Evolutionary conservation across 164 flowering plant genomes (phyloP).

Genomic region (Sextonia rubra): DNA sequence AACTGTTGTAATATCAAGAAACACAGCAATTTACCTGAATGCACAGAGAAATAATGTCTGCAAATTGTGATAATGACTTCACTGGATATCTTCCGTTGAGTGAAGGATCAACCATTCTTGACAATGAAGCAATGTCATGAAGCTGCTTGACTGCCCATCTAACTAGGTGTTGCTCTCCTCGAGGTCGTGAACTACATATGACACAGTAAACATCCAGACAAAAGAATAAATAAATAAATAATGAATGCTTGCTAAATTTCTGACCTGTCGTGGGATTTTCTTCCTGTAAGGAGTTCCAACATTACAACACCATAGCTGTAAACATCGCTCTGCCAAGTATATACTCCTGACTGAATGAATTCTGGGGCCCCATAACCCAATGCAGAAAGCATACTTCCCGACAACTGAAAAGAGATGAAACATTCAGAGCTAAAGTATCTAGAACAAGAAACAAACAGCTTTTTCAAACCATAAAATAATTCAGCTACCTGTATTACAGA

Average conservation of each 20-base stretch:
- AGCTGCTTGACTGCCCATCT: slow-evolving; percentile 95
- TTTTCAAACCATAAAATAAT: not conserved
- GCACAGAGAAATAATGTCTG: slow-evolving; percentile 82
- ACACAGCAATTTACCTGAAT: slow-evolving; percentile 53
- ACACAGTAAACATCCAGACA: not conserved
- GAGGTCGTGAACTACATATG: slow-evolving; percentile 38
- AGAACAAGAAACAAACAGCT: not conserved
- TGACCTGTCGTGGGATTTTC: slow-evolving; percentile 18
- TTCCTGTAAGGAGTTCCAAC: slow-evolving; percentile 78
- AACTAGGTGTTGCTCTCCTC: slow-evolving; percentile 80
- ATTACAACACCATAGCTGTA: slow-evolving; percentile 85
- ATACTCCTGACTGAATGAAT: slow-evolving; percentile 50
- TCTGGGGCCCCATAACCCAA: slow-evolving; percentile 75
- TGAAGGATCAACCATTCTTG: slow-evolving; percentile 94
- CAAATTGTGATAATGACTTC: slow-evolving; percentile 83
- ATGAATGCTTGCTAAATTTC: not conserved
- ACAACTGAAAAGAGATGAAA: not conserved
- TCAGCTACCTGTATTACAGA: slow-evolving; percentile 44
- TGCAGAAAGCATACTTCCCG: not conserved
- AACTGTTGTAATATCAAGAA: not conserved
- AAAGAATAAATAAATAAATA: not conserved
- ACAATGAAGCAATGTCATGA: slow-evolving; percentile 86
- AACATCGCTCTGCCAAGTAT: slow-evolving; percentile 63
- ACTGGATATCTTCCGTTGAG: slow-evolving; percentile 64
- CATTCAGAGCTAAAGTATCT: not conserved